Evolutionary conservation across 139 green algal species (phyloP).

Genomic region (Edaphochlamys debaryana): DNA sequence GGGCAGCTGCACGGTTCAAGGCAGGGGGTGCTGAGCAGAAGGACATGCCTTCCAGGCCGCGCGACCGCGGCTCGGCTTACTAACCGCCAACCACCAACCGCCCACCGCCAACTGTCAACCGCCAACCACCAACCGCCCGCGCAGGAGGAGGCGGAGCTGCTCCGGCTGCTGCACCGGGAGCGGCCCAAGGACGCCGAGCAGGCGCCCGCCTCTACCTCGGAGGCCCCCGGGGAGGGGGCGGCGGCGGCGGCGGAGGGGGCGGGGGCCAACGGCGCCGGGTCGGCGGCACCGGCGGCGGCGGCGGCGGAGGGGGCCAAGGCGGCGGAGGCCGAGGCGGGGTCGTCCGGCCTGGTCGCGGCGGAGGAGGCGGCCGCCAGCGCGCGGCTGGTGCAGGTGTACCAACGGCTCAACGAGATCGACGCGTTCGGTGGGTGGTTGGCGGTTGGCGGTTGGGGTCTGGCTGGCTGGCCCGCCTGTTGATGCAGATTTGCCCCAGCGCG

Average conservation of each 20-base stretch:
- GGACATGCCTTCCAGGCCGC: too few species aligned
- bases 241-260: slow-evolving; percentile 2
- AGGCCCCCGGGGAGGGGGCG: background rate
- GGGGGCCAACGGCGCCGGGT: background rate
- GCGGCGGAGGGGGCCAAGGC: background rate
- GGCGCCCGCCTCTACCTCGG: background rate
- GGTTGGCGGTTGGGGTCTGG: too few species aligned
- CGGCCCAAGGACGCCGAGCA: background rate
- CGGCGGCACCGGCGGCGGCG: slow-evolving; percentile 15
- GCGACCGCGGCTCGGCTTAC: too few species aligned
- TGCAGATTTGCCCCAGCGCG: too few species aligned
- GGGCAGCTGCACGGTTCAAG: too few species aligned
- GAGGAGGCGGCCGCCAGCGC: slow-evolving; percentile 41
- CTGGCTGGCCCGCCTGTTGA: too few species aligned
- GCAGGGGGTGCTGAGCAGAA: too few species aligned
- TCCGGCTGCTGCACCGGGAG: slow-evolving; percentile 52
- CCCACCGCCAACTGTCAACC: background rate
- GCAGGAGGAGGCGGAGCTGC: slow-evolving; percentile 73
- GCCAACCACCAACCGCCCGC: background rate
- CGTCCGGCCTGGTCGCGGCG: background rate
- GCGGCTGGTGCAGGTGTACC: slow-evolving; percentile 70
- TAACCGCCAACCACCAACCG: background rate
- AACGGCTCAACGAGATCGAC: slow-evolving; percentile 88
- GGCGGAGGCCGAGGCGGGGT: background rate
- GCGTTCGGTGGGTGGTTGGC: slow-evolving; percentile 65